Base-by-base conservation (phyloP, 768 basidiomycete species). In the Lactifluus piperatus region DNA sequence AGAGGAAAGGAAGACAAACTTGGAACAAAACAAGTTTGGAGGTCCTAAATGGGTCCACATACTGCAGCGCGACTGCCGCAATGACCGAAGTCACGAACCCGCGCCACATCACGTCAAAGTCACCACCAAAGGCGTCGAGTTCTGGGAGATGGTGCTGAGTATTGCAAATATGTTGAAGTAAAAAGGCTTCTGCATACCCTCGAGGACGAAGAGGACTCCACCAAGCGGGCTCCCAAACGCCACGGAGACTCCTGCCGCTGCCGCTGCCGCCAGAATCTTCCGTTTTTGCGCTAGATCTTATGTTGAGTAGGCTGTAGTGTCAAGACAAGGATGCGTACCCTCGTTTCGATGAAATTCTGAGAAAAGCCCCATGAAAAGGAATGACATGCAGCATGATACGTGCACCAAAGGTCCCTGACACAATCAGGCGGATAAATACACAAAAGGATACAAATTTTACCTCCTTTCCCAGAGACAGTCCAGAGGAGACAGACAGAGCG, bases 1-100 rank as follows among this genome's bases (percentile, higher is more conserved):
- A 10, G 18, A 24, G n/a, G n/a, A 3, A 5, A 44, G 49, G 50
- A 55, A 24, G 34, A 51, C 72, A 52, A 57, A 86, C 86, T 69
- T 86, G 82, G 67, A 89, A 90, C 29, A 92, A 74, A 8, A 92
- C 90, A 20, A 93, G 78, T 66, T 91, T 91, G 22, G 86, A 83
- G 13, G 86, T 91, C 34, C 86, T 85, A 68, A 93, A 94, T 0
- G 92, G 92, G 66, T 94, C 86, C 48, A 93, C 78, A 70, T 85
- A 84, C 69, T 91, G 88, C 53, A 95, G 71, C 0, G 87, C 79
- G n/a, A 91, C 82, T 1, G 91, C 90, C 0, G 92, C 92, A 52
- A 93, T 80, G 51, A 86, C 88, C 7, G 90, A 91, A 16, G 89
- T 91, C 55, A 91, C 91, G 68, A 95, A 95, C n/a, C 85, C 89